These are phyloP conservation scores for Didymella pomorum DNA, from an alignment of 2,329 filamentous ascomycete genomes.

Conservation along the genomic window DNA sequence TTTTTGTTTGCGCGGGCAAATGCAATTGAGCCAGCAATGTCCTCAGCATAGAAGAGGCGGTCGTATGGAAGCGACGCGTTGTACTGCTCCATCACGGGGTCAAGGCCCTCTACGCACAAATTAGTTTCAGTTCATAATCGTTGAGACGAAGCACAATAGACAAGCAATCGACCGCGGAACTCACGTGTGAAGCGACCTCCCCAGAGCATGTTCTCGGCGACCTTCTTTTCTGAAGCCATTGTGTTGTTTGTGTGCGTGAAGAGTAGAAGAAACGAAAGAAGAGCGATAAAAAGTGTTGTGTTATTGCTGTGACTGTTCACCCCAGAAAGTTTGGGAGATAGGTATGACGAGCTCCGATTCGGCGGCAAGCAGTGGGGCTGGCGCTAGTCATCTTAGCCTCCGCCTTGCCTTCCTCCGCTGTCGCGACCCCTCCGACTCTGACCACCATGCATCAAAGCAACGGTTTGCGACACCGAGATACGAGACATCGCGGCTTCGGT, in stretches of 20 bases:
- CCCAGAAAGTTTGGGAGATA: conserved; percentile 18
- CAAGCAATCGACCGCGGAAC: conserved; percentile 2
- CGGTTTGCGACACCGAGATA: background rate
- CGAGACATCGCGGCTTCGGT: background rate
- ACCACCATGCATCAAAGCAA: background rate
- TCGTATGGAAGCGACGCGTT: conserved; percentile 85
- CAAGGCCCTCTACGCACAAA: conserved; percentile 70
- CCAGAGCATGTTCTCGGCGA: conserved; percentile 52
- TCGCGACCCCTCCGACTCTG: conserved; percentile 7
- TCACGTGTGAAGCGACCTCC: conserved; percentile 49
- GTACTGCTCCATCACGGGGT: conserved; percentile 86
- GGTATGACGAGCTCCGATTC: conserved; percentile 19
- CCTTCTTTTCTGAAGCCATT: conserved; percentile 48
- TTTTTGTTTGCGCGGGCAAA: conserved; percentile 83
- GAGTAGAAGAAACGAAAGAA: background rate
- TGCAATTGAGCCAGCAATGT: conserved; percentile 81
- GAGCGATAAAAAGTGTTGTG: conserved; percentile 12
- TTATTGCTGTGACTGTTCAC: conserved; percentile 23
- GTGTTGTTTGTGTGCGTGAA: conserved; percentile 19
- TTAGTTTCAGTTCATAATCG: conserved; percentile 22
- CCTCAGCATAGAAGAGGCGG: conserved; percentile 77
- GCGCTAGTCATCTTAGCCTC: conserved; percentile 1
- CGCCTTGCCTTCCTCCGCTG: conserved; percentile 13
- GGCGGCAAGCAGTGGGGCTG: conserved; percentile 15
- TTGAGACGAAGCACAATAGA: conserved; percentile 1